These are phyloP conservation scores for Helotiales sp. DNA, from an alignment of 2,329 filamentous ascomycete genomes.

Conservation along the genomic window DNA sequence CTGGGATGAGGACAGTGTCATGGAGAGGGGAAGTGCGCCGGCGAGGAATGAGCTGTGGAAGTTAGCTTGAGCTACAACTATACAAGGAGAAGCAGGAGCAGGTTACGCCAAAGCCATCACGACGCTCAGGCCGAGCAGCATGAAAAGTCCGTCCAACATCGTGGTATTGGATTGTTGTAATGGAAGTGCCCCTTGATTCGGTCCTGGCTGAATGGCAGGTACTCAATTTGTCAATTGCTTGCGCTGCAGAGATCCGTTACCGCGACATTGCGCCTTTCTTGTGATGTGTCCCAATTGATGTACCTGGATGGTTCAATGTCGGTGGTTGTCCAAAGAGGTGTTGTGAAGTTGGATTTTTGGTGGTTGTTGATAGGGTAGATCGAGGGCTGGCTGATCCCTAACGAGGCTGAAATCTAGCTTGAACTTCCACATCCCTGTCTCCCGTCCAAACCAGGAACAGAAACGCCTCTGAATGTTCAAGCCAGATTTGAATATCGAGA, in stretches of 20 bases:
- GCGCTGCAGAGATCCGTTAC: conserved; percentile 27
- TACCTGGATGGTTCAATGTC: neutral
- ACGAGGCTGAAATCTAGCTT: conserved; percentile 32
- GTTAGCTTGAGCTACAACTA: neutral
- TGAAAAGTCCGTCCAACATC: conserved; percentile 45
- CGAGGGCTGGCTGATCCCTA: neutral
- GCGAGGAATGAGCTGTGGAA: conserved; percentile 82
- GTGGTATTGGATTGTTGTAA: conserved; percentile 12
- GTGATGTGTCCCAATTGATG: neutral
- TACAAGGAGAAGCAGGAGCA: neutral
- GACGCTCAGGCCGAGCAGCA: conserved; percentile 46
- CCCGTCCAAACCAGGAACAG: neutral
- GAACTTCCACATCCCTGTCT: conserved; percentile 21
- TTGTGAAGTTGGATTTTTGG: conserved; percentile 7
- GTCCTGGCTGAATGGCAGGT: conserved; percentile 1
- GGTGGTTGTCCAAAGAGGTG: neutral
- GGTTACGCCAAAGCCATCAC: conserved; percentile 62
- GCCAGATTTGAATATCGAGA: conserved; percentile 4
- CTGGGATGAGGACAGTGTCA: conserved; percentile 85
- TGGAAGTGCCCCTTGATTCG: conserved; percentile 27
- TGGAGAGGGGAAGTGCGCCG: conserved; percentile 86
- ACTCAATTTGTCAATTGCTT: conserved; percentile 16
- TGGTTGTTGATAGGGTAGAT: conserved; percentile 3
- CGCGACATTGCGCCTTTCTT: conserved; percentile 29
- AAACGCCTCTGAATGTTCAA: conserved; percentile 35